phyloP scores from a whole-genome alignment of 371 early-diverging fungal genomes.

The Mucor racemosus region DNA sequence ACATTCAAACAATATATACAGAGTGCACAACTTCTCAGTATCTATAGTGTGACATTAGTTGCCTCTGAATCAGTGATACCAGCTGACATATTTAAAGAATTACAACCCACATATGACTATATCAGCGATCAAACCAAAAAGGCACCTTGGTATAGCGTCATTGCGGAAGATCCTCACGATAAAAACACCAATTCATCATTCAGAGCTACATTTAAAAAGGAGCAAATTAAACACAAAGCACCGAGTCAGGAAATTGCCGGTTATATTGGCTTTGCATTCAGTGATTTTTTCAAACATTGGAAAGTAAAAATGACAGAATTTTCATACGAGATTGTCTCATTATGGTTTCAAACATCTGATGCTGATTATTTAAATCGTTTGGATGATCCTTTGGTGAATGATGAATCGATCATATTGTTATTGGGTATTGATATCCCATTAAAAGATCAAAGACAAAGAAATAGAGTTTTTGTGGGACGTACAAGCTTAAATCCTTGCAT shows the following conservation, averaged over 20 bases:
- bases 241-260: slow-evolving; percentile 40
- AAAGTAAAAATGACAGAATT: slow-evolving; percentile 45
- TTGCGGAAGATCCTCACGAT: slow-evolving; percentile 6
- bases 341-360: slow-evolving; percentile 28
- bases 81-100: slow-evolving; percentile 18
- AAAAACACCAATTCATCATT: slow-evolving; percentile 22
- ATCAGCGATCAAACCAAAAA: slow-evolving; percentile 21
- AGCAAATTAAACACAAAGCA: slow-evolving; percentile 28
- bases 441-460: slow-evolving; percentile 35
- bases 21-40: slow-evolving; percentile 21
- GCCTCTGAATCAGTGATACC: slow-evolving; percentile 32
- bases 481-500: slow-evolving; percentile 51
- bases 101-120: slow-evolving; percentile 27
- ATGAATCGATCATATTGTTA: slow-evolving; percentile 15
- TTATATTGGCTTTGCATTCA: slow-evolving; percentile 36
- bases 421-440: slow-evolving; percentile 37
- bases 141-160: slow-evolving; percentile 24
- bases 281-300: slow-evolving; percentile 31
- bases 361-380: slow-evolving; percentile 3
- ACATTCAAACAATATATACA: slow-evolving; percentile 14
- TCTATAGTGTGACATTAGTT: slow-evolving; percentile 31
- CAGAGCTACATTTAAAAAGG: slow-evolving; percentile 49
- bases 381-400: neutral
- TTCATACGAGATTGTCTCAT: slow-evolving; percentile 35
- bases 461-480: slow-evolving; percentile 41